Conservation (phyloP, 805 yeast genomes). For the Metschnikowia chrysomelidarum region DNA sequence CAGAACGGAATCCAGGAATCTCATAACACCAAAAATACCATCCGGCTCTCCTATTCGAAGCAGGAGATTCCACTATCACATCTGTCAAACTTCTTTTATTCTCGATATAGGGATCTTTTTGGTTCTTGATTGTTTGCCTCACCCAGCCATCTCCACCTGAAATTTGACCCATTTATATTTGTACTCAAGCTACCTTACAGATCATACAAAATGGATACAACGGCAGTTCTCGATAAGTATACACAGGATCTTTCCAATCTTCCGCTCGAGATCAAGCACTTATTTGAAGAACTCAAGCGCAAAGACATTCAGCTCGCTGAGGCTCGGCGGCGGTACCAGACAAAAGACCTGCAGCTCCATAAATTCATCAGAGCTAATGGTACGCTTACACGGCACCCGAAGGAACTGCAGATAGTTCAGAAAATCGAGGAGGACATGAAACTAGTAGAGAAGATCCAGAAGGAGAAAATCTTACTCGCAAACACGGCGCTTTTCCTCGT, state of each 20-base stretch:
- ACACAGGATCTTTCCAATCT: conserved; percentile 72
- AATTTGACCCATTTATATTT: too few species aligned
- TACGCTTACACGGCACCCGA: conserved; percentile 74
- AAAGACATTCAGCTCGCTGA: conserved; percentile 69
- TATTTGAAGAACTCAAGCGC: conserved; percentile 72
- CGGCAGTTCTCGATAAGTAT: conserved; percentile 54
- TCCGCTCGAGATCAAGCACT: conserved; percentile 81
- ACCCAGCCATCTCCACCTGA: too few species aligned
- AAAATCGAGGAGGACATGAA: conserved; percentile 70
- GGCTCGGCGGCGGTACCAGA: conserved; percentile 60
- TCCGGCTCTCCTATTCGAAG: too few species aligned
- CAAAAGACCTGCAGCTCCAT: conserved; percentile 76
- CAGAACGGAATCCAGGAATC: too few species aligned
- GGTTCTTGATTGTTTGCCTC: too few species aligned
- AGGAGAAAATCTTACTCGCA: conserved; percentile 74
- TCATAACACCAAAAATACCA: too few species aligned
- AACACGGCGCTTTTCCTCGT: conserved; percentile 80
- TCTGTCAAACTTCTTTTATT: too few species aligned
- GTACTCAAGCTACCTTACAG: background rate
- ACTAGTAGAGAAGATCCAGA: conserved; percentile 59
- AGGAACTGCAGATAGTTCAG: conserved; percentile 64
- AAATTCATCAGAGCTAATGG: conserved; percentile 83
- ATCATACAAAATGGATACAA: conserved; percentile 69
- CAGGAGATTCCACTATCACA: too few species aligned
- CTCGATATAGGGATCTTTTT: too few species aligned